A percentile compares a stretch with the other conserved stretches of the same genome.
Evolutionary conservation across 2,329 filamentous ascomycete genomes (phyloP).

Genomic region (Aspergillus sp.): DNA sequence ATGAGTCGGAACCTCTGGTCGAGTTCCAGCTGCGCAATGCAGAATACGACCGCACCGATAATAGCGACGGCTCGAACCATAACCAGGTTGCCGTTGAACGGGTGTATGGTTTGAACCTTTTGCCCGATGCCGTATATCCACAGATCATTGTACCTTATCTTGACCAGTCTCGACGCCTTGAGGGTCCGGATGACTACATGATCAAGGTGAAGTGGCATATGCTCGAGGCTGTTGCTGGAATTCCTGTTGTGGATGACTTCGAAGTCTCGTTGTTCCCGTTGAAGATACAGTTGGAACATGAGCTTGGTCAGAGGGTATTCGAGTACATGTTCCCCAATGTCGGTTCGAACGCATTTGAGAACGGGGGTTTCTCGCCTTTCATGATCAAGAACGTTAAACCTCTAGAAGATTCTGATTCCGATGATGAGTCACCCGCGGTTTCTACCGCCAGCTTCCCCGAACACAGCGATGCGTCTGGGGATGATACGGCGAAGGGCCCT

Average conservation of each 20-base stretch:
- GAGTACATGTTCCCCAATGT: constrained; percentile 96
- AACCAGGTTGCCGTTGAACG: constrained; percentile 87
- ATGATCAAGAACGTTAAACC: constrained; percentile 55
- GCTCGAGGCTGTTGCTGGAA: constrained; percentile 96
- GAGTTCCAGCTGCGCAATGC: constrained; percentile 91
- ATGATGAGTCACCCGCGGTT: constrained; percentile 21
- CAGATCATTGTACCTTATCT: constrained; percentile 92
- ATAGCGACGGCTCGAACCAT: constrained; percentile 93
- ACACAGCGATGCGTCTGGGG: constrained; percentile 37
- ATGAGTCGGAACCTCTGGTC: constrained; percentile 81
- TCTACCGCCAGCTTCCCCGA: constrained; percentile 40
- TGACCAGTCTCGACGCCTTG: constrained; percentile 60
- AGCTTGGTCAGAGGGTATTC: constrained; percentile 88
- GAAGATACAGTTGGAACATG: constrained; percentile 88
- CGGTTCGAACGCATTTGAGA: constrained; percentile 55
- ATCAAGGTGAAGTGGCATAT: constrained; percentile 95
- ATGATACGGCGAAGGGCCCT: constrained; percentile 59
- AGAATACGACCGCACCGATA: constrained; percentile 92
- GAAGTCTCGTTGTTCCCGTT: constrained; percentile 91
- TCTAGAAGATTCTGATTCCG: constrained; percentile 50
- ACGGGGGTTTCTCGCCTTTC: constrained; percentile 52
- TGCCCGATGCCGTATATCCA: constrained; percentile 88
- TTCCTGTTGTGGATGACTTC: constrained; percentile 95
- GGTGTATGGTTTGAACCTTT: constrained; percentile 83
- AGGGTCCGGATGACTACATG: constrained; percentile 72